Conservation (phyloP, 257 asterid genomes). For the Fraxinus quadrangulata region DNA sequence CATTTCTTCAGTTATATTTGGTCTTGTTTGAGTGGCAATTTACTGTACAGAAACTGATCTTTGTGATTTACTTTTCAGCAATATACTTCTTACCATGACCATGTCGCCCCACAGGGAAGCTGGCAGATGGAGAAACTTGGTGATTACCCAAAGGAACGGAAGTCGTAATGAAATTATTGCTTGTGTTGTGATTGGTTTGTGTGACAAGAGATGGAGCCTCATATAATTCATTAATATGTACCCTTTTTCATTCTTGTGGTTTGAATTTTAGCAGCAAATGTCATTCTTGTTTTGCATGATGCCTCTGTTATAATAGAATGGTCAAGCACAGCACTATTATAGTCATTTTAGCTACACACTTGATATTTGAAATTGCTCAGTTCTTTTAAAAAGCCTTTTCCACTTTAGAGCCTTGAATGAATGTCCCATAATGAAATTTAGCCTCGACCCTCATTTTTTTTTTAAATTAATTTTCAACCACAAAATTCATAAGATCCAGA, state of each 20-base stretch:
- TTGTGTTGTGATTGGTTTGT: slow-evolving; percentile 34
- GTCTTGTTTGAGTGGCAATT: background rate
- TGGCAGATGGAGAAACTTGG: slow-evolving; percentile 81
- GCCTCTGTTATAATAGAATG: slow-evolving; percentile 21
- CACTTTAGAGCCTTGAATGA: background rate
- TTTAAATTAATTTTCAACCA: too few relatives aligned
- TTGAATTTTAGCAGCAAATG: slow-evolving; percentile 22
- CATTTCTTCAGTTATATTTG: background rate
- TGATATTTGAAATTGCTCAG: slow-evolving; percentile 4
- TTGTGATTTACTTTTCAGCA: slow-evolving; percentile 53
- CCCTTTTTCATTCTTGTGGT: slow-evolving; percentile 38
- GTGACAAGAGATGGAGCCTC: slow-evolving; percentile 36
- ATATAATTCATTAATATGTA: slow-evolving; percentile 22
- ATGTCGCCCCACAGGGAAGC: slow-evolving; percentile 90
- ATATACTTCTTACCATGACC: slow-evolving; percentile 56
- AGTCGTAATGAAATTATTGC: slow-evolving; percentile 39
- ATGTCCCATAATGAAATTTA: background rate
- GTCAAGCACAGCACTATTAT: slow-evolving; percentile 23
- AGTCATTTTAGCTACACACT: slow-evolving; percentile 3
- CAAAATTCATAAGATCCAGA: too few relatives aligned
- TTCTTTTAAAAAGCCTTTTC: background rate
- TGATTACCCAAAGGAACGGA: slow-evolving; percentile 46
- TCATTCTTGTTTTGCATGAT: slow-evolving; percentile 26
- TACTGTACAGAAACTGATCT: background rate
- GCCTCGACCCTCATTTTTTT: too few relatives aligned